Evolutionary conservation across 2,329 filamentous ascomycete genomes (phyloP).

Genomic region (Stemphylium beticola): DNA sequence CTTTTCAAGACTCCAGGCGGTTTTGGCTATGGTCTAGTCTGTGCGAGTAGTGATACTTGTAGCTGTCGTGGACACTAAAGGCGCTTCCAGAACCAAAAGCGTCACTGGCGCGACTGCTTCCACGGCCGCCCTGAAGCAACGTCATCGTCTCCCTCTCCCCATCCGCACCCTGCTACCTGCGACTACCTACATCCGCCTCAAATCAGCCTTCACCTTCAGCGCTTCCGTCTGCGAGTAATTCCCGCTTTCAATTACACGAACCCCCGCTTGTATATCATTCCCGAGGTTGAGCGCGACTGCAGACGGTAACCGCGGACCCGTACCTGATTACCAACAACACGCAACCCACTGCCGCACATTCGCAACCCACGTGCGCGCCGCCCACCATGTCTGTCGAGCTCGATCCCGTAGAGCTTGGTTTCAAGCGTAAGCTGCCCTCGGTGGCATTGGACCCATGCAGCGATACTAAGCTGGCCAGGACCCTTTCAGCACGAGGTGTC

Average conservation of each 20-base stretch:
- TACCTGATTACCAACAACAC: slow-evolving; percentile 40
- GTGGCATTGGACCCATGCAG: background rate
- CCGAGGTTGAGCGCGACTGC: slow-evolving; percentile 21
- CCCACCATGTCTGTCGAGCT: slow-evolving; percentile 90
- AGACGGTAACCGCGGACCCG: slow-evolving; percentile 17
- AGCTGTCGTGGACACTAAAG: slow-evolving; percentile 11
- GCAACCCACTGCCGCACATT: slow-evolving; percentile 20
- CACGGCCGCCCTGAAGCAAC: slow-evolving; percentile 14
- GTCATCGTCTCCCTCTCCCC: slow-evolving; percentile 22
- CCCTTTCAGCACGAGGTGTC: slow-evolving; percentile 70
- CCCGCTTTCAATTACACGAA: slow-evolving; percentile 1
- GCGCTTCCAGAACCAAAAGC: slow-evolving; percentile 17
- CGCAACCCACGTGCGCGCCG: slow-evolving; percentile 16
- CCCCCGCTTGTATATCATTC: slow-evolving; percentile 12
- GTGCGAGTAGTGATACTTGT: background rate
- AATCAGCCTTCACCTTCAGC: slow-evolving; percentile 9
- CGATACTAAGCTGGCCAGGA: slow-evolving; percentile 51
- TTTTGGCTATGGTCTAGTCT: background rate
- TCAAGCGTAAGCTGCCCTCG: slow-evolving; percentile 73
- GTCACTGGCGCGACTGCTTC: slow-evolving; percentile 19
- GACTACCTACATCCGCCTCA: slow-evolving; percentile 15
- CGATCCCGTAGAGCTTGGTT: slow-evolving; percentile 87
- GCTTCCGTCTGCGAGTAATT: background rate
- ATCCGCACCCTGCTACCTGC: slow-evolving; percentile 10
- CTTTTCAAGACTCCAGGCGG: background rate